Conservation (phyloP, 768 basidiomycete species). For the Hericium coralloides region DNA sequence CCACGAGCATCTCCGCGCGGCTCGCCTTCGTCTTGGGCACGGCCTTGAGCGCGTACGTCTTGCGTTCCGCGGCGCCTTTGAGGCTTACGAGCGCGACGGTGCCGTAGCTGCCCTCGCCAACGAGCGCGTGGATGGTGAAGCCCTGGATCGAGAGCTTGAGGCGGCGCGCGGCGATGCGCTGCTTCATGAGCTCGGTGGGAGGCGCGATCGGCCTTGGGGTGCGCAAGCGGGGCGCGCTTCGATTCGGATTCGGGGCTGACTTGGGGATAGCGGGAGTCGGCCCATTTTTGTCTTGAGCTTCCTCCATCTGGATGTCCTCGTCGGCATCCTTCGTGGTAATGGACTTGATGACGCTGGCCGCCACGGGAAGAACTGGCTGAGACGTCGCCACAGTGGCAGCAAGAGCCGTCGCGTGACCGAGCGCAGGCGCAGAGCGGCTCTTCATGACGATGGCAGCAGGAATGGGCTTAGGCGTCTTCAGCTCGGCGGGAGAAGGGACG, state of each 20-base stretch:
- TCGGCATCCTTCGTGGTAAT: not conserved
- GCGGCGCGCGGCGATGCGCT: too few relatives aligned
- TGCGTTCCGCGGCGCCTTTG: slow-evolving; percentile 1
- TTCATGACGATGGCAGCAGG: not conserved
- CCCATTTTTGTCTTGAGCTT: too few relatives aligned
- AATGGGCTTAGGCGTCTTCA: not conserved
- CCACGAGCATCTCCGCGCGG: slow-evolving; percentile 1
- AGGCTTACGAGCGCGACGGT: slow-evolving; percentile 15
- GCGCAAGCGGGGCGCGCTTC: not conserved
- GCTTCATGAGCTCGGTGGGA: too few relatives aligned
- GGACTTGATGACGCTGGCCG: not conserved
- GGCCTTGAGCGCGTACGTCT: slow-evolving; percentile 16
- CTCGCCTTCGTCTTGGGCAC: slow-evolving; percentile 8
- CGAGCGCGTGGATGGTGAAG: not conserved
- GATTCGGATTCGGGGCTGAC: not conserved
- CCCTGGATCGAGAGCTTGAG: not conserved
- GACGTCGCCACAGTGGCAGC: not conserved
- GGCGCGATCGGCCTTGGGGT: not conserved
- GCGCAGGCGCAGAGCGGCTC: not conserved
- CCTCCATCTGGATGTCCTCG: not conserved
- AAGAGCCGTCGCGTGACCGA: not conserved
- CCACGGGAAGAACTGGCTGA: not conserved
- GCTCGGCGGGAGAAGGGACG: not conserved
- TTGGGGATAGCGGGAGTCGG: too few relatives aligned
- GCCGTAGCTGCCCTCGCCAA: slow-evolving; percentile 8